Percentiles rank a stretch among this genome's conserved stretches.
Conservation (phyloP, 345 rosid genomes). For the Mercurialis annua region DNA sequence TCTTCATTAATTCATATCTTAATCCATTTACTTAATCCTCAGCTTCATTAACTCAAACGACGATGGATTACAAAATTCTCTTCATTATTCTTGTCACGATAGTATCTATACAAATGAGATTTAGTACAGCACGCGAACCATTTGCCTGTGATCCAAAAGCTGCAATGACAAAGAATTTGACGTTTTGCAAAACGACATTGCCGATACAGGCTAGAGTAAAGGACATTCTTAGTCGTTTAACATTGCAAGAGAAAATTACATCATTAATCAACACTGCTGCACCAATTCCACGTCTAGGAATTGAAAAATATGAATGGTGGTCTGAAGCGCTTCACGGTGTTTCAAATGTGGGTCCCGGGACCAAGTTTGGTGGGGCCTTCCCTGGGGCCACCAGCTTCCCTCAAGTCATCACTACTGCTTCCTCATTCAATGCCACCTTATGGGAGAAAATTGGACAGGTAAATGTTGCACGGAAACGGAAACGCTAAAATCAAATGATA, state of each 20-base stretch:
- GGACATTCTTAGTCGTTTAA: constrained; percentile 24
- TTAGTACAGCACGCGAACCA: constrained; percentile 3
- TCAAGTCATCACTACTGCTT: constrained; percentile 25
- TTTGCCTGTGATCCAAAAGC: constrained; percentile 23
- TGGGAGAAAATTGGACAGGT: constrained; percentile 32
- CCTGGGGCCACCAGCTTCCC: constrained; percentile 31
- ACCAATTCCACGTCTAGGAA: constrained; percentile 22
- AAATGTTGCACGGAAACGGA: too few relatives aligned
- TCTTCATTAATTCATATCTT: too few relatives aligned
- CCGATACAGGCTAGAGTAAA: constrained; percentile 16
- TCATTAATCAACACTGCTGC: constrained; percentile 21
- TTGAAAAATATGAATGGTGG: constrained; percentile 31
- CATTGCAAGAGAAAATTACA: constrained; percentile 20
- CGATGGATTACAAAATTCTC: not conserved
- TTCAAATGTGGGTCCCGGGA: constrained; percentile 30
- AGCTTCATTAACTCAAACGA: too few relatives aligned
- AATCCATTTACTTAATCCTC: too few relatives aligned
- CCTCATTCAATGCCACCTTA: constrained; percentile 23
- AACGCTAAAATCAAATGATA: too few relatives aligned
- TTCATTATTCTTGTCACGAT: not conserved
- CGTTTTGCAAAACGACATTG: constrained; percentile 22
- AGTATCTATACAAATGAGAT: not conserved
- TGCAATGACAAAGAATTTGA: not conserved
- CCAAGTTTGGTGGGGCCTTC: constrained; percentile 22
- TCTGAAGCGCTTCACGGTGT: constrained; percentile 31